Evolutionary conservation across 176 grass and related monocot genomes (phyloP).

Genomic region (Avena atlantica): DNA sequence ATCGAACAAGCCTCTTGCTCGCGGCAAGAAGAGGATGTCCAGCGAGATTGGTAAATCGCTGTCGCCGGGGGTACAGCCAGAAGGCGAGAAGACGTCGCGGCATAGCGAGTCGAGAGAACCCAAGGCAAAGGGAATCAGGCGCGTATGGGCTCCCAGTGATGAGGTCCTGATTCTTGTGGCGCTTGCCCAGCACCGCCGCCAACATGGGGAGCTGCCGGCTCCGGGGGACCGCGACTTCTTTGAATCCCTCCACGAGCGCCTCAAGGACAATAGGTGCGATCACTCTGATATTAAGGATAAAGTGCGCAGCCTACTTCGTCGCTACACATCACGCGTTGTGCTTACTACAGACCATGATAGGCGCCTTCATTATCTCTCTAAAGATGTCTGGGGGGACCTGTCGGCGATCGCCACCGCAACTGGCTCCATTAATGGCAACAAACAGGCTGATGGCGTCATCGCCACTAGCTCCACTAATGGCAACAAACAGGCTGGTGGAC

Average conservation of each 20-base stretch:
- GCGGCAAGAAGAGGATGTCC: neutral
- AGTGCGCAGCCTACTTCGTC: neutral
- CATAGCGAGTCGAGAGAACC: neutral
- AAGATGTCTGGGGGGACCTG: conserved; percentile 6
- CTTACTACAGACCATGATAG: neutral
- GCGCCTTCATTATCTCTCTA: neutral
- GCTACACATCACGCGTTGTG: neutral
- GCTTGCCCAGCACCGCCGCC: neutral
- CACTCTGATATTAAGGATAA: neutral
- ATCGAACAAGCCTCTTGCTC: neutral
- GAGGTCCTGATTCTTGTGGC: neutral
- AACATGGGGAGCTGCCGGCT: neutral
- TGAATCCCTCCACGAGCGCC: neutral
- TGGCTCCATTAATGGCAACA: neutral
- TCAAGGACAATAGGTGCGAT: neutral
- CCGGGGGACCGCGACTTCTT: neutral
- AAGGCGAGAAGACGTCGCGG: neutral
- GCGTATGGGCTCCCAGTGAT: neutral
- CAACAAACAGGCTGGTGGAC: neutral
- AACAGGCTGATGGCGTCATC: neutral
- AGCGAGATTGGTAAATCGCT: neutral
- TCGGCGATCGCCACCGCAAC: neutral
- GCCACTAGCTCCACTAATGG: neutral
- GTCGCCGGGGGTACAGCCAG: too few species aligned
- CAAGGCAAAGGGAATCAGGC: neutral